These are phyloP conservation scores for Aaosphaeria arxii DNA, from an alignment of 2,329 filamentous ascomycete species.

Conservation along the genomic window DNA sequence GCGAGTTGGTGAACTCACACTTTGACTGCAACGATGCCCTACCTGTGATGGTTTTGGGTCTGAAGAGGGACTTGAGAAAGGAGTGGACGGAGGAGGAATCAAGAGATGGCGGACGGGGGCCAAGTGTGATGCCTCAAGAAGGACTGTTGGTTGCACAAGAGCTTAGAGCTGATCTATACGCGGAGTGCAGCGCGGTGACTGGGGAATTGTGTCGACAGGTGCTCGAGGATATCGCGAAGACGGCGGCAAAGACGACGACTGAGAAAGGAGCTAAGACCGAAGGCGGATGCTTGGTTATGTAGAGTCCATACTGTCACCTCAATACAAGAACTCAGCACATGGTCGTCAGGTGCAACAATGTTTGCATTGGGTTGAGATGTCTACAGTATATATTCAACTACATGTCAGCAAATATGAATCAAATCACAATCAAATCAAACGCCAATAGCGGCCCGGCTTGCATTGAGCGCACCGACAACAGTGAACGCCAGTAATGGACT, in stretches of 20 bases:
- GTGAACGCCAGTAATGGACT: slow-evolving; percentile 29
- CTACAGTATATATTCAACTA: too few species aligned
- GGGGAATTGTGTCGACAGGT: slow-evolving; percentile 59
- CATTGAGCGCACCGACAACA: slow-evolving; percentile 28
- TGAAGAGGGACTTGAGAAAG: slow-evolving; percentile 56
- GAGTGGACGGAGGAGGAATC: slow-evolving; percentile 39
- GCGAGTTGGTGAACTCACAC: slow-evolving; percentile 45
- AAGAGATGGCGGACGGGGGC: slow-evolving; percentile 31
- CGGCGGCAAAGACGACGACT: slow-evolving; percentile 58
- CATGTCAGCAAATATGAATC: too few species aligned
- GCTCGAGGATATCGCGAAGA: slow-evolving; percentile 58
- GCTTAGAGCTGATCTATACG: slow-evolving; percentile 60
- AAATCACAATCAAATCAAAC: too few species aligned
- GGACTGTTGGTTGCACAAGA: slow-evolving; percentile 53
- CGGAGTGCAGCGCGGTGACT: slow-evolving; percentile 60
- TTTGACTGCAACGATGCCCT: slow-evolving; percentile 53
- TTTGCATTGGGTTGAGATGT: too few species aligned
- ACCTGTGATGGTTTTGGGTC: slow-evolving; percentile 57
- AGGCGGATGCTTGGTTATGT: slow-evolving; percentile 41
- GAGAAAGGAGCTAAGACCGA: slow-evolving; percentile 50
- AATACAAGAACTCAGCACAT: too few species aligned
- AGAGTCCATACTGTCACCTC: too few species aligned
- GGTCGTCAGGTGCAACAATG: too few species aligned
- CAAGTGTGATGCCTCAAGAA: slow-evolving; percentile 51
- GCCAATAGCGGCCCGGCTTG: slow-evolving; percentile 21